Base-by-base conservation (phyloP, 352 stramenopile genomes). In the Globisporangium takayamanum region DNA sequence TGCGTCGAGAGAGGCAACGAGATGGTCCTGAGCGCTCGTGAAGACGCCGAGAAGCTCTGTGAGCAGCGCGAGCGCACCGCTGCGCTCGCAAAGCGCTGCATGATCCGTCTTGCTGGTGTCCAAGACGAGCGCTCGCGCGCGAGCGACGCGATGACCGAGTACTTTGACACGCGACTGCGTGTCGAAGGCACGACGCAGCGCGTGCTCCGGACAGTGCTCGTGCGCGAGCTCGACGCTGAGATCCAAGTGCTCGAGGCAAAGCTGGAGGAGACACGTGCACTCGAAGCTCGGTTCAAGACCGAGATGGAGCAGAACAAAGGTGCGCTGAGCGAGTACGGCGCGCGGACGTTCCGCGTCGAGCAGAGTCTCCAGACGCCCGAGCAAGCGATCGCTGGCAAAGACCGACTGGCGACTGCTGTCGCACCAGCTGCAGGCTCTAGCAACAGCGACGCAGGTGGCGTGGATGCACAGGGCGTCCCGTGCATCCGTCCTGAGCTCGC, bases 101-200 rank as follows among this genome's bases (percentile, higher is more conserved):
- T 59, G 5, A 52, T 59, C 8, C 67, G 76, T 2, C 59, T 74
- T 8, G 30, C 57, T 45, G 52, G 61, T n/a, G 69, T 88, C 0
- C 47, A 62, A n/a, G 61, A 66, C 4, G 77, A 89, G 56, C 64
- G 66, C 8, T 22, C 45, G 14, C 67, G 70, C 1, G 80, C 73
- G 2, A 59, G 64, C 41, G 66, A 57, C 5, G 56, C 55, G 3
- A 63, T 61, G 5, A 89, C 74, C 5, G 69, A 80, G 20, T 88
- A 73, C 57, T 88, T 88, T 55, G 80, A 90, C 57, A 81, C 76
- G 6, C 64, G 61, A 12, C 37, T 88, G 20, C 76, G 76, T 5
- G 64, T 90, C 2, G 78, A 83, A 60, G 78, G 80, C 44, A 62
- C 62, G 22, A 59, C 70, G 14, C 78, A 90, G 59, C 76, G 80